Percentiles rank a stretch among this genome's conserved stretches.
These are phyloP conservation scores for Thraustochytrium striatum DNA, from an alignment of 352 stramenopile species.

Conservation along the genomic window DNA sequence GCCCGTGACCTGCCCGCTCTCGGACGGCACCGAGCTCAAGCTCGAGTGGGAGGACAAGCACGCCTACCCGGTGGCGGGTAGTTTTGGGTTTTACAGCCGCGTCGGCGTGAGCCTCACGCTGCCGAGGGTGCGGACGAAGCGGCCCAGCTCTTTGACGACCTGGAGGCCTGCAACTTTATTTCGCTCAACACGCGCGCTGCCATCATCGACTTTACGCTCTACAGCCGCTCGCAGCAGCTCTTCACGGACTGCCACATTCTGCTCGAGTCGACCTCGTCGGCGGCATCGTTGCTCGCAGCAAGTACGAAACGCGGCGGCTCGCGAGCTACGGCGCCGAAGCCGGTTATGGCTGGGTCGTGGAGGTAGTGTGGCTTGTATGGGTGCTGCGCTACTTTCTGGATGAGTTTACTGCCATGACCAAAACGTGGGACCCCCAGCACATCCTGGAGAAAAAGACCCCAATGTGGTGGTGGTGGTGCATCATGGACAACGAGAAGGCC, in stretches of 20 bases:
- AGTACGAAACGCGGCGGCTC: conserved; percentile 15
- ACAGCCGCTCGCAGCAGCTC: conserved; percentile 7
- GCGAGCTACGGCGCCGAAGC: neutral
- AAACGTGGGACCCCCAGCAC: neutral
- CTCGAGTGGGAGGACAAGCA: neutral
- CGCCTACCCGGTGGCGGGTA: conserved; percentile 10
- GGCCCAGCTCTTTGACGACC: neutral
- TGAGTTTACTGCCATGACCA: conserved; percentile 8
- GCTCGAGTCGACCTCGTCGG: conserved; percentile 24
- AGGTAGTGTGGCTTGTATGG: neutral
- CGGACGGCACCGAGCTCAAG: conserved; percentile 1
- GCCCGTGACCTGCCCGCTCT: conserved; percentile 22
- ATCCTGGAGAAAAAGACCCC: neutral
- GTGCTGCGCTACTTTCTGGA: neutral
- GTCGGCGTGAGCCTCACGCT: conserved; percentile 16
- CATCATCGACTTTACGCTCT: conserved; percentile 43
- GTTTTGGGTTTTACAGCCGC: neutral
- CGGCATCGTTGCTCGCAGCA: neutral
- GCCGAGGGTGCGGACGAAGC: neutral
- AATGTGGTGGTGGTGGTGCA: neutral
- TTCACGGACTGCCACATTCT: conserved; percentile 21
- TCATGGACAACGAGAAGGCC: neutral
- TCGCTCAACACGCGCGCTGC: conserved; percentile 40
- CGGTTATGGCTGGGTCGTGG: neutral
- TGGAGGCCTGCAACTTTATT: conserved; percentile 31